Percentiles rank a stretch among this genome's conserved stretches.
These are phyloP conservation scores for Macrotyloma uniflorum DNA, from an alignment of 306 rosid genomes.

Conservation along the genomic window DNA sequence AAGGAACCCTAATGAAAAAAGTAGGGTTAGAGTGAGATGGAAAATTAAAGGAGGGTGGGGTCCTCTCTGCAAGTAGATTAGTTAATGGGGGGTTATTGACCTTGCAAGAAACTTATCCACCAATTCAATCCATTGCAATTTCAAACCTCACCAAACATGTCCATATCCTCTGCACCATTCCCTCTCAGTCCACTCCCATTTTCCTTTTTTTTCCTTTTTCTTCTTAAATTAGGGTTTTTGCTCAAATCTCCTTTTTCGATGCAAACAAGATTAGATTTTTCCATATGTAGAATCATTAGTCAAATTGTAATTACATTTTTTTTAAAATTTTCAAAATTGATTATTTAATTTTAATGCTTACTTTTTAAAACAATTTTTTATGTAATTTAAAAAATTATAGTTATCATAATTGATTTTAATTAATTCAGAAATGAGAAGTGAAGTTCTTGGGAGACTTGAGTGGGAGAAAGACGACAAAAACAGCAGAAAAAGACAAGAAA, in stretches of 20 bases:
- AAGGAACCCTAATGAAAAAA: neutral
- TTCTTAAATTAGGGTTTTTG: no score
- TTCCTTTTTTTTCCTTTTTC: neutral
- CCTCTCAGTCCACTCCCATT: neutral
- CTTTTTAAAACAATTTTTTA: no score
- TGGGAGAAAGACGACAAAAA: neutral
- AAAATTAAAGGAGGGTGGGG: slow-evolving; percentile 27
- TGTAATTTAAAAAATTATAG: no score
- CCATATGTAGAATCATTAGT: no score
- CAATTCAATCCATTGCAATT: neutral
- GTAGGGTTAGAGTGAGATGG: neutral
- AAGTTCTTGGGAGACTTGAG: neutral
- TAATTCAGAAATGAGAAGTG: neutral
- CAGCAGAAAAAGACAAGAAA: neutral
- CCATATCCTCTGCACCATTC: slow-evolving; percentile 42
- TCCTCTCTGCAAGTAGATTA: neutral
- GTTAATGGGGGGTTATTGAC: slow-evolving; percentile 33
- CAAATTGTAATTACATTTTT: no score
- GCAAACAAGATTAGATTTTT: no score
- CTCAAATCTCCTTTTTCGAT: no score
- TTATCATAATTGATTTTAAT: no score
- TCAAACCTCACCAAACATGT: slow-evolving; percentile 20
- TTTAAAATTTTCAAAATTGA: no score
- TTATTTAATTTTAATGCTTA: no score
- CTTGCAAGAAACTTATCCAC: slow-evolving; percentile 45